Percentiles rank a stretch among this genome's conserved stretches.
Conservation (phyloP, 1,284 basidiomycete species). For the Leccinum angustisporum region DNA sequence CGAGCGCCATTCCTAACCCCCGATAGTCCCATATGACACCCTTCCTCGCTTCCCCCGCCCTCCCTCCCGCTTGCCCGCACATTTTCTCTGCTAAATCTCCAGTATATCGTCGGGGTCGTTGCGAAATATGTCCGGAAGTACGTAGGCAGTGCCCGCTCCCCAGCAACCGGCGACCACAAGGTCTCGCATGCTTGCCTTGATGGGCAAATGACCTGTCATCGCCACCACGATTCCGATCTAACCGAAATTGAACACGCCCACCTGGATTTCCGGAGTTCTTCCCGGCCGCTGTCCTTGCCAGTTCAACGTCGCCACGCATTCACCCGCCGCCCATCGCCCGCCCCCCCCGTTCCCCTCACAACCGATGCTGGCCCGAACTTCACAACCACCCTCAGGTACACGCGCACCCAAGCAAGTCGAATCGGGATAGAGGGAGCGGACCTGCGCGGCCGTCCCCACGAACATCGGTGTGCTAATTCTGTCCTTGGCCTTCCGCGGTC, state of each 20-base stretch:
- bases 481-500: slow-evolving; percentile 25
- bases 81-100: neutral
- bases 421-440: neutral
- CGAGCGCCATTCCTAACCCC: neutral
- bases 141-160: slow-evolving; percentile 2
- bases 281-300: slow-evolving; percentile 9
- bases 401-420: neutral
- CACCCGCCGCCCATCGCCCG: neutral
- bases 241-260: slow-evolving; percentile 28
- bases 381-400: neutral
- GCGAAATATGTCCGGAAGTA: neutral
- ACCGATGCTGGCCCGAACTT: neutral
- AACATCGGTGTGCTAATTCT: slow-evolving; percentile 8
- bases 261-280: slow-evolving; percentile 9
- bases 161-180: slow-evolving; percentile 2
- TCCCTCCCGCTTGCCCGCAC: slow-evolving; percentile 1
- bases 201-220: slow-evolving; percentile 19
- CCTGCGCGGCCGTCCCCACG: neutral
- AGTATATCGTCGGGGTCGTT: neutral
- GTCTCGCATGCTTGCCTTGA: slow-evolving; percentile 7
- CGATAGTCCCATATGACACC: neutral
- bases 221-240: slow-evolving; percentile 32
- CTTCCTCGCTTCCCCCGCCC: neutral
- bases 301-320: neutral
- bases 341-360: neutral